Conservation (phyloP, 768 basidiomycete species). For the Amanita fuliginea region DNA sequence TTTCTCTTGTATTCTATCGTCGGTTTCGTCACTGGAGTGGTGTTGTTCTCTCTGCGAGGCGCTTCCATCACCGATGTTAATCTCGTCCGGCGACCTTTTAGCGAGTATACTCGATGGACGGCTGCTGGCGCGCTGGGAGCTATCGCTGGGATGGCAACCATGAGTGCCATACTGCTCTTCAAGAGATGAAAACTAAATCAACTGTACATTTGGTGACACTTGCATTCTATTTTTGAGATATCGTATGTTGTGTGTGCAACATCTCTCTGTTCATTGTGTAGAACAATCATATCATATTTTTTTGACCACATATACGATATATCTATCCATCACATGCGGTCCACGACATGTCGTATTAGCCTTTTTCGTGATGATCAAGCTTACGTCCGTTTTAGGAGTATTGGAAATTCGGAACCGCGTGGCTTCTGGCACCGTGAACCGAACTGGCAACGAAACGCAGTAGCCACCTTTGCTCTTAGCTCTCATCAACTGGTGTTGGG, state of each 20-base stretch:
- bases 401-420: too few species aligned
- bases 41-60: slow-evolving; percentile 55
- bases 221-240: neutral
- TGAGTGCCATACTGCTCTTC: slow-evolving; percentile 29
- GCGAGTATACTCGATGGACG: slow-evolving; percentile 51
- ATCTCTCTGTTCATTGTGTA: too few species aligned
- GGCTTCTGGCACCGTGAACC: too few species aligned
- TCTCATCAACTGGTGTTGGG: too few species aligned
- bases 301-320: too few species aligned
- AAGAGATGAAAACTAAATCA: slow-evolving; percentile 12
- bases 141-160: slow-evolving; percentile 48
- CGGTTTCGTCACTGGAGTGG: slow-evolving; percentile 54
- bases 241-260: neutral
- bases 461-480: too few species aligned
- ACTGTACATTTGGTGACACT: neutral
- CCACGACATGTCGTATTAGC: too few species aligned
- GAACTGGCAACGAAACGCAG: too few species aligned
- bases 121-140: slow-evolving; percentile 56
- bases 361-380: too few species aligned
- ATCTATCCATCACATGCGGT: too few species aligned
- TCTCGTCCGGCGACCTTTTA: slow-evolving; percentile 31
- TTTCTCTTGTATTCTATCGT: slow-evolving; percentile 63
- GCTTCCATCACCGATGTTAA: slow-evolving; percentile 26
- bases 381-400: too few species aligned
- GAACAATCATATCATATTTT: too few species aligned